Conservation (phyloP, 2,329 filamentous ascomycete species). For the Colletotrichum sp. region DNA sequence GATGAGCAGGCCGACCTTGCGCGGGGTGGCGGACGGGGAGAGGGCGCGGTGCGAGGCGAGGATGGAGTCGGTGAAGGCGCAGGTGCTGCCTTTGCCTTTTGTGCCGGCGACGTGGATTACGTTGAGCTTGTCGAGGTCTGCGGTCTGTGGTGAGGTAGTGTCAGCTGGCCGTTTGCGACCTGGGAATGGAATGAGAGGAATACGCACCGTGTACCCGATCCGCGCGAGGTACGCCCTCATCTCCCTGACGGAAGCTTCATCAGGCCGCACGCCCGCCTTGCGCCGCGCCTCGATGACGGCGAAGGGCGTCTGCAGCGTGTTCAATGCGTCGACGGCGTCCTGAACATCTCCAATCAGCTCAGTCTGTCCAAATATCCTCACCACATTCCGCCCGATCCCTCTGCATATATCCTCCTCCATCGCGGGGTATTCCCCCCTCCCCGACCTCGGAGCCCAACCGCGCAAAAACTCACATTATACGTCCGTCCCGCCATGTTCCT, state of each 20-base stretch:
- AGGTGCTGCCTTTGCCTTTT: constrained; percentile 92
- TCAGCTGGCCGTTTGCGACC: not conserved
- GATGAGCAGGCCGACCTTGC: constrained; percentile 76
- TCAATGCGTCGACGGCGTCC: constrained; percentile 87
- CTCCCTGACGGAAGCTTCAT: constrained; percentile 66
- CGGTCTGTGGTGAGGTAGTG: not conserved
- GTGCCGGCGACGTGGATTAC: constrained; percentile 89
- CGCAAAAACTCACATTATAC: constrained; percentile 15
- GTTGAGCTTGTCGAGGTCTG: constrained; percentile 46
- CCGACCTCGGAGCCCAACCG: not conserved
- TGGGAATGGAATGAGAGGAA: no score
- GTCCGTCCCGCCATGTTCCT: not conserved
- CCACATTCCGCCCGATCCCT: not conserved
- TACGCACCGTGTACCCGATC: constrained; percentile 7
- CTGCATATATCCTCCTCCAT: not conserved
- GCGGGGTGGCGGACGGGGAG: constrained; percentile 26
- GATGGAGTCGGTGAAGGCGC: constrained; percentile 82
- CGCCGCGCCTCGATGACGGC: constrained; percentile 79
- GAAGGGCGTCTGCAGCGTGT: constrained; percentile 90
- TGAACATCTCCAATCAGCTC: constrained; percentile 39
- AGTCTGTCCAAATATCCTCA: no score
- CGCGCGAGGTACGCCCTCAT: constrained; percentile 76
- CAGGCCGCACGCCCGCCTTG: constrained; percentile 74
- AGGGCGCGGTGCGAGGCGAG: constrained; percentile 43
- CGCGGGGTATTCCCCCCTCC: not conserved